phyloP scores from a whole-genome alignment of 352 stramenopile species.

The Aphanomyces invadans region DNA sequence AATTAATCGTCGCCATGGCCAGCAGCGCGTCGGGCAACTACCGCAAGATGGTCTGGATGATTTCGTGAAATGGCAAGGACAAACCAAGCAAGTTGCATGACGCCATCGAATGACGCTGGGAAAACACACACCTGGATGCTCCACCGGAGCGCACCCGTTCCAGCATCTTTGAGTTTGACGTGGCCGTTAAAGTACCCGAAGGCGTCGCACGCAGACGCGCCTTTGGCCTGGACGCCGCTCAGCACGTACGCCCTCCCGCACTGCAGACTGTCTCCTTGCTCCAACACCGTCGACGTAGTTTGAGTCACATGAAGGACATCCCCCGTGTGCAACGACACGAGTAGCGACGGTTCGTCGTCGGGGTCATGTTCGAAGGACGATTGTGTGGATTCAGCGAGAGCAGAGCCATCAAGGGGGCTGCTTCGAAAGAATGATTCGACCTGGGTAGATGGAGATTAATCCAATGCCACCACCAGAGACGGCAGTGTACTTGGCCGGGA shows the following conservation, averaged over 20 bases:
- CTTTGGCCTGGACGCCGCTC: slow-evolving; percentile 2
- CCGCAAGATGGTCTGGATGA: background rate
- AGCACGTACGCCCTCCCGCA: slow-evolving; percentile 3
- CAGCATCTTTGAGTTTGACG: slow-evolving; percentile 2
- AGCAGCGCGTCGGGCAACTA: slow-evolving; percentile 49
- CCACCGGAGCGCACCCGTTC: slow-evolving; percentile 36
- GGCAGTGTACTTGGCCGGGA: background rate
- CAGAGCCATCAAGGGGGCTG: too few species aligned
- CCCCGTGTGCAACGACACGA: slow-evolving; percentile 17
- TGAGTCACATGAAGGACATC: slow-evolving; percentile 1
- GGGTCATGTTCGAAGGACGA: too few species aligned
- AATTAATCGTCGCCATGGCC: slow-evolving; percentile 33
- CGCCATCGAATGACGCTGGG: background rate
- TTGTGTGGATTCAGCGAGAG: too few species aligned
- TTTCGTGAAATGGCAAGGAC: background rate
- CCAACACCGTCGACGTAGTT: background rate
- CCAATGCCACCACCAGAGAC: background rate
- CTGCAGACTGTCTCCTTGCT: background rate
- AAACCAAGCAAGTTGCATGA: too few species aligned
- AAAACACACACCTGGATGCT: slow-evolving; percentile 35
- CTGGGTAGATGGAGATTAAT: background rate
- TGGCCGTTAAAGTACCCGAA: slow-evolving; percentile 10
- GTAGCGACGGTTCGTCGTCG: background rate
- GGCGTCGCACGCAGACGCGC: background rate
- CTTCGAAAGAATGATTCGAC: slow-evolving; percentile 3